These are phyloP conservation scores for Trypanosoma brucei DNA, from an alignment of 208 protist species.

Conservation along the genomic window DNA sequence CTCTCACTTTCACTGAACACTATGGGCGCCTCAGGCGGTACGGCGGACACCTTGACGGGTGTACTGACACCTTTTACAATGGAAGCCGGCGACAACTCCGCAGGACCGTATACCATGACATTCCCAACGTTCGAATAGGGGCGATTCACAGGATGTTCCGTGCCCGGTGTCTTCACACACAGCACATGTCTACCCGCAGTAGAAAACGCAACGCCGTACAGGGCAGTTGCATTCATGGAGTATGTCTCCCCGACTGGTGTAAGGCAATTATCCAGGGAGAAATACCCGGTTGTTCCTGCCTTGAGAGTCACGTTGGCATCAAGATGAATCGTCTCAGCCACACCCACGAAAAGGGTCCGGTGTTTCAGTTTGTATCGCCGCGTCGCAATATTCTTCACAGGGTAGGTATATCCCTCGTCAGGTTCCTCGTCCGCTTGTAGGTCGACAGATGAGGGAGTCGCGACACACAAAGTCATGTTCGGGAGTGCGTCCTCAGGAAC, in stretches of 20 bases:
- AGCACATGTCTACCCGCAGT: constrained; percentile 39
- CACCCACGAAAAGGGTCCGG: constrained; percentile 30
- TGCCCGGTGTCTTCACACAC: constrained; percentile 34
- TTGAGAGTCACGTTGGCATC: constrained; percentile 37
- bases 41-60: constrained; percentile 22
- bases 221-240: constrained; percentile 24
- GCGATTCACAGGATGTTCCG: background rate
- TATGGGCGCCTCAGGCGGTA: constrained; percentile 34
- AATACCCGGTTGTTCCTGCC: constrained; percentile 13
- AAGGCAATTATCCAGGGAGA: constrained; percentile 5
- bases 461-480: constrained; percentile 42
- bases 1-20: constrained; percentile 16
- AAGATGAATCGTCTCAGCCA: constrained; percentile 25
- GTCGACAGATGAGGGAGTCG: constrained; percentile 29
- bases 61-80: constrained; percentile 29
- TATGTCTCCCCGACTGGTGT: constrained; percentile 1
- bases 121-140: constrained; percentile 25
- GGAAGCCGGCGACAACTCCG: constrained; percentile 28
- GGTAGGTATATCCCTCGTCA: constrained; percentile 30
- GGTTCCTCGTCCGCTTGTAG: constrained; percentile 3
- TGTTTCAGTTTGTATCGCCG: constrained; percentile 47
- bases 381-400: constrained; percentile 22
- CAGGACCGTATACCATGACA: constrained; percentile 44
- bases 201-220: constrained; percentile 31
- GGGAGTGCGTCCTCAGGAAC: constrained; percentile 30